Base-by-base conservation (phyloP, 2,329 filamentous ascomycete genomes). In the Colletotrichum sp. region DNA sequence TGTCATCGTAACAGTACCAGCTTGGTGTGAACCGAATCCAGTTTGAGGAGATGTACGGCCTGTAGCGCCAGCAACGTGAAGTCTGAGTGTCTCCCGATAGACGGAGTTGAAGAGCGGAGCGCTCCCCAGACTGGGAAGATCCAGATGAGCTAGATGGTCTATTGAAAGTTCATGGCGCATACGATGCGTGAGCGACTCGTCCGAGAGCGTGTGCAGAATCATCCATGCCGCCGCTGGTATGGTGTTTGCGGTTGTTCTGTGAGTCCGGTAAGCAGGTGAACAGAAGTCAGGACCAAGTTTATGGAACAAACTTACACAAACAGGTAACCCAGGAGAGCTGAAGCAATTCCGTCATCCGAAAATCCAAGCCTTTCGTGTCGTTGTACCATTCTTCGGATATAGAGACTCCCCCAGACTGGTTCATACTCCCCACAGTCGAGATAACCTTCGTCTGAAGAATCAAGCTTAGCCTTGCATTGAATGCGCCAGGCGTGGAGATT, bases 81-180 rank as follows among this genome's bases (percentile, higher is more conserved):
- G 59, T 3, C 74, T 66, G 11, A 76, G 67, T 1, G 60, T 67
- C 28, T 76, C 71, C 5, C 71, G 60, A 22, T 76, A 76, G 11
- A 75, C 74, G 4, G 74, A 75, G 52, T 68, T 76, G 5, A 76
- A 60, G 6, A 76, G 71, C 2, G 74, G 71, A 5, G 71, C 71
- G 3, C 44, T 55, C 11, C 27, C 57, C 2, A 71, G 22, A 6
- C 4, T 19, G 8, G n/a, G 15, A 15, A 44, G 39, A 25, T 75
- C 36, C 7, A 36, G 28, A 3, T n/a, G 16, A 6, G 44, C 55
- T 11, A 15, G 27, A 13, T 16, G 2, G 6, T 11, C 7, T 13
- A 25, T 44, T 22, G 68, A 36, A 22, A 67, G 27, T 30, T 76
- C 74, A 8, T 36, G 30, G 19, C 71, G 70, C 8, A 76, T 15